Evolutionary conservation across 2,329 filamentous ascomycete genomes (phyloP), one percentile per base, ranked within the genome.

Genomic region (Venturia pyrina): DNA sequence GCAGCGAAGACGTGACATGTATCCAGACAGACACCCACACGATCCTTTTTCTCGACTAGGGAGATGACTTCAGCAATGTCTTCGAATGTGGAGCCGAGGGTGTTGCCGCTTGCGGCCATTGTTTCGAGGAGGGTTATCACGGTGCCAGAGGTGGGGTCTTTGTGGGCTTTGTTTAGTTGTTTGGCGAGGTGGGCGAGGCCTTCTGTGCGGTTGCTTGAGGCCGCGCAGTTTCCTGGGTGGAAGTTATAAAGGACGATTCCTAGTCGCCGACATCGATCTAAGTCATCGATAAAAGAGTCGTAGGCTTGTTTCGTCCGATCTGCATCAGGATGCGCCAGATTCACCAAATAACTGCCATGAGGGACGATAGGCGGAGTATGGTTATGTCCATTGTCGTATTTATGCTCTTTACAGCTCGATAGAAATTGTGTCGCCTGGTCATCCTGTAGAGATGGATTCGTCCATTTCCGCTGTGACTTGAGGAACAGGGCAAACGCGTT

Each of bases 161-260:
- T 81, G 72, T 98, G 91, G 0, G 93, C 89, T 67, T 83, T 84
- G 74, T 96, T 97, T 62, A 99, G 82, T 71, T 93, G 89, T 53
- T 82, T 80, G 1, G 95, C 92, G 62, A 99, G 90, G 48, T 95
- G 86, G 17, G 78, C 81, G 66, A 96, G 88, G 3, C 93, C 93
- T 24, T 86, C 87, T 0, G 82, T 79, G 44, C 88, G 85, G 3
- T 84, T 81, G 43, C 84, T 83, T 60, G 88, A 87, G 66, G 89
- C 77, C 53, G 76, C 89, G 1, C 89, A 89, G 66, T 88, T 93
- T 24, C 95, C 95, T 28, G 95, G 95, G 74, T 99, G 95, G 79
- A 99, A 98, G 77, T 99, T 99, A 81, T 98, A 99, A n/a, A 97
- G 83, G 68, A 79, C 82, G 72, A 99, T 96, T 1, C 92, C 91